Evolutionary conservation across 1,284 basidiomycete genomes (phyloP).

Genomic region (Leucoagaricus sp.): DNA sequence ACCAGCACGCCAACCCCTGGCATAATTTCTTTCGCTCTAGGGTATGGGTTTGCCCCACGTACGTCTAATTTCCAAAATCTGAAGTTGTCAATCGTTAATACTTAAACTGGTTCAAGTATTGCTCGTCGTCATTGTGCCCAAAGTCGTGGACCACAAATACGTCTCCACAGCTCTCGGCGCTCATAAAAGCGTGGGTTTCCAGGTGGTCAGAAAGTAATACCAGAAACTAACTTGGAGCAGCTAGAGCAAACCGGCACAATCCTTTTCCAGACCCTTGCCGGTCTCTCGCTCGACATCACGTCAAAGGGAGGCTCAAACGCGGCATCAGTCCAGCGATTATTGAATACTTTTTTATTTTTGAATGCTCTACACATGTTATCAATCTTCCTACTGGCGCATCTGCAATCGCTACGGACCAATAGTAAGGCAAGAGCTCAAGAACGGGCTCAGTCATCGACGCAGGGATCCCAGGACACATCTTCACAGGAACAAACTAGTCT

Average conservation of each 20-base stretch:
- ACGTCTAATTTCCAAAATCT: conserved; percentile 27
- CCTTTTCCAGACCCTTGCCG: conserved; percentile 70
- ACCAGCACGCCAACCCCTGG: conserved; percentile 64
- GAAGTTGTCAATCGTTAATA: conserved; percentile 10
- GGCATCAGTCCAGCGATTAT: conserved; percentile 49
- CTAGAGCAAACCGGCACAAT: conserved; percentile 74
- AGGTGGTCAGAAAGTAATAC: too few species aligned
- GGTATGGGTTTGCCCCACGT: conserved; percentile 75
- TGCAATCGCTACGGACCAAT: conserved; percentile 29
- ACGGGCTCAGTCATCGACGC: neutral
- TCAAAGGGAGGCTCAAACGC: conserved; percentile 25
- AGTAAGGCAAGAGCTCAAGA: neutral
- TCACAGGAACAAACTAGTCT: too few species aligned
- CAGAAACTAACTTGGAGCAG: too few species aligned
- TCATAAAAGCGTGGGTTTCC: conserved; percentile 74
- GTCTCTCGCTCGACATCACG: conserved; percentile 59
- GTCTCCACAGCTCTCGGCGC: conserved; percentile 78
- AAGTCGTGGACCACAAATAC: conserved; percentile 69
- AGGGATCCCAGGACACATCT: too few species aligned
- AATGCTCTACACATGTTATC: conserved; percentile 62
- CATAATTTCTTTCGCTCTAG: conserved; percentile 63
- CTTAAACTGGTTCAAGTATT: conserved; percentile 45
- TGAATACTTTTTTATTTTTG: conserved; percentile 59
- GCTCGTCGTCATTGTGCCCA: conserved; percentile 74
- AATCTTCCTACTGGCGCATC: conserved; percentile 47